Base-by-base conservation (phyloP, 2,329 filamentous ascomycete species). In the Tetracladium maxilliforme region DNA sequence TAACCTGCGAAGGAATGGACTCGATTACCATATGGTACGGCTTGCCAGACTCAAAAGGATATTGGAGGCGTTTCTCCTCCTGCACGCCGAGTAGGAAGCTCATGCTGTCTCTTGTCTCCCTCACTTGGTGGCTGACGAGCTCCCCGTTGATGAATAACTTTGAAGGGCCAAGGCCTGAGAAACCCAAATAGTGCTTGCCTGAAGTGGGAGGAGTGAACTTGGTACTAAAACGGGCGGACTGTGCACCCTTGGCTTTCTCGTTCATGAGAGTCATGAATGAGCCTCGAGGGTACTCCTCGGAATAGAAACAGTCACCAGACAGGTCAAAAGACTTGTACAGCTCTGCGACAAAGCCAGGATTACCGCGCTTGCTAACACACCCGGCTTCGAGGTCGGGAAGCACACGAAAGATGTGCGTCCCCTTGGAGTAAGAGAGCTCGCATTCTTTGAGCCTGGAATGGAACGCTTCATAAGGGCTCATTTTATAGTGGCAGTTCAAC, bases 401-500 rank as follows among this genome's bases (percentile, higher is more conserved):
- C 8, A 33, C 28, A 16, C 30, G 19, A 19, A 26, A 28, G 7
- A 33, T 30, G 22, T 26, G 28, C 16, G 30, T 28, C 10, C 25
- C 28, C 12, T 24, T n/a, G n/a, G n/a, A n/a, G n/a, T n/a, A n/a
- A n/a, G n/a, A n/a, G n/a, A n/a, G n/a, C n/a, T n/a, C n/a, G n/a
- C n/a, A n/a, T n/a, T 16, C 33, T 23, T 6, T 29, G 16, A 21
- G 32, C 23, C 30, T 40, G 6, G 25, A 34, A 19, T 24, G 33
- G 21, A 51, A 39, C 6, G 38, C 45, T 19, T 49, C 40, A n/a
- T 36, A 41, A 3, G 44, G 40, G 2, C 43, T 45, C 14, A 41
- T 36, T 2, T 58, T 70, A 44, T 78, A 78, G 45, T 78, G 76
- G 0, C 72, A 70, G 41, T 76, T 76, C 23, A 78, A 49, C 33